Conservation (phyloP, 208 protist genomes). For the Acanthamoeba healyi region DNA sequence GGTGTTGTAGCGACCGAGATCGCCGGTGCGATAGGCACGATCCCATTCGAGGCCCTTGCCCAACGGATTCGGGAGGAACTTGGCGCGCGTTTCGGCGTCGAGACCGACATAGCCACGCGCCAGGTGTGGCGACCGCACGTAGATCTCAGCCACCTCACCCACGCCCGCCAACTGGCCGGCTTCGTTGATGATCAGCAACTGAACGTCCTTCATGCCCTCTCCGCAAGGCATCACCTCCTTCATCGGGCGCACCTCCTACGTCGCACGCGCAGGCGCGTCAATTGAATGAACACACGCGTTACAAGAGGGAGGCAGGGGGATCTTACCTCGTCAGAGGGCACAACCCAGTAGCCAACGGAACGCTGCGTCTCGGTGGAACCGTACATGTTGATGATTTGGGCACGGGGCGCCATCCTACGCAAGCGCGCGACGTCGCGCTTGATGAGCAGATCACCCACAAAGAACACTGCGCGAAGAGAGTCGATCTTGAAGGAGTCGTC, state of each 20-base stretch:
- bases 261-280: neutral
- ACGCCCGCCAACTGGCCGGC: constrained; percentile 76
- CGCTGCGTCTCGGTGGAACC: constrained; percentile 88
- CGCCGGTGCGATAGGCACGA: constrained; percentile 83
- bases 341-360: constrained; percentile 83
- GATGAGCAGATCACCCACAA: constrained; percentile 88
- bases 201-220: constrained; percentile 85
- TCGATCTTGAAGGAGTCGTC: constrained; percentile 76
- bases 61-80: constrained; percentile 86
- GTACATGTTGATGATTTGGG: constrained; percentile 89
- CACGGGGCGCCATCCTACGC: constrained; percentile 82
- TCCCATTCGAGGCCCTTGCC: constrained; percentile 32
- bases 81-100: constrained; percentile 76
- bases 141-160: constrained; percentile 86
- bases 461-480: constrained; percentile 82
- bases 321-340: constrained; percentile 42
- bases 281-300: constrained; percentile 4
- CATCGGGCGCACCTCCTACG: constrained; percentile 33
- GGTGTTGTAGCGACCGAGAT: constrained; percentile 82
- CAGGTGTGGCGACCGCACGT: constrained; percentile 81
- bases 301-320: too few species aligned
- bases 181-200: constrained; percentile 82
- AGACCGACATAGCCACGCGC: constrained; percentile 84
- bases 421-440: constrained; percentile 85
- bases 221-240: constrained; percentile 86